Conservation (phyloP, 495 filamentous ascomycete genomes). For the Hyphodiscus hymeniophilus region DNA sequence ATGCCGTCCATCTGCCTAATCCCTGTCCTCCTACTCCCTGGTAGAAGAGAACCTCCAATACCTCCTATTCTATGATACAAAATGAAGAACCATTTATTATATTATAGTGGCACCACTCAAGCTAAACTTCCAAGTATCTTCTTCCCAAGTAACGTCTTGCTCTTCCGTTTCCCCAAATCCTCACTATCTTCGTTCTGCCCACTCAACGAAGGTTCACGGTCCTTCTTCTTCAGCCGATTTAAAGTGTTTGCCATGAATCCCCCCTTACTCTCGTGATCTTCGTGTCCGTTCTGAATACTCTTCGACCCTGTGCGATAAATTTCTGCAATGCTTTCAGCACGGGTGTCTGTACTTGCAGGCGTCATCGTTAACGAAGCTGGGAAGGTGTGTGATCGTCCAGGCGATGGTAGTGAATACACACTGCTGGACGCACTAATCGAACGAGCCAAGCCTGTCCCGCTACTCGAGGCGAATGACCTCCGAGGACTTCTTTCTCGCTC, state of each 20-base stretch:
- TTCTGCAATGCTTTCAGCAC: slow-evolving; percentile 2
- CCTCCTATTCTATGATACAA: background rate
- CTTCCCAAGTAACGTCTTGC: slow-evolving; percentile 5
- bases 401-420: slow-evolving; percentile 1
- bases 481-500: slow-evolving; percentile 20
- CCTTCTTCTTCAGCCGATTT: slow-evolving; percentile 8
- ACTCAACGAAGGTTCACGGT: background rate
- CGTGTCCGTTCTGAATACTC: slow-evolving; percentile 1
- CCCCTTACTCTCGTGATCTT: background rate
- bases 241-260: slow-evolving; percentile 10
- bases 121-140: slow-evolving; percentile 1
- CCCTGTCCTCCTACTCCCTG: no score
- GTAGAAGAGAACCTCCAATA: no score
- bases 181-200: slow-evolving; percentile 4
- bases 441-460: slow-evolving; percentile 5
- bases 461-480: slow-evolving; percentile 22
- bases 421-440: slow-evolving; percentile 17
- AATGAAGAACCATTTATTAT: no score
- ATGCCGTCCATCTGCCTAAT: no score
- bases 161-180: slow-evolving; percentile 1
- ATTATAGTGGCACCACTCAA: background rate
- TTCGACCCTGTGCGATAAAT: background rate
- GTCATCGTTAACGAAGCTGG: slow-evolving; percentile 22
- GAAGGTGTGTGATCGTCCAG: background rate
- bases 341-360: slow-evolving; percentile 5